Conservation (phyloP, 352 stramenopile genomes). For the Globisporangium spiculum region DNA sequence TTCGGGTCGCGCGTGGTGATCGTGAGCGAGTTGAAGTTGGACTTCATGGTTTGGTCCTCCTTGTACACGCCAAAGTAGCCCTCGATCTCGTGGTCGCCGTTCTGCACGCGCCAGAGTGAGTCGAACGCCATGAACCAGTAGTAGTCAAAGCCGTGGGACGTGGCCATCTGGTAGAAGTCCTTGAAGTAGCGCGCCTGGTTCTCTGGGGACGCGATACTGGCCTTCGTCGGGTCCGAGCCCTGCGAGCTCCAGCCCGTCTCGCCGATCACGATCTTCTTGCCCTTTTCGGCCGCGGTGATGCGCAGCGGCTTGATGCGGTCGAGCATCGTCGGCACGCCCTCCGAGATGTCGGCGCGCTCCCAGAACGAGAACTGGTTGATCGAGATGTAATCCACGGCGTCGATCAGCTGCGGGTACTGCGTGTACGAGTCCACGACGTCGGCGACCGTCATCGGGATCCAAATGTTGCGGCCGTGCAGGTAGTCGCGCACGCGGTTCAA, state of each 20-base stretch:
- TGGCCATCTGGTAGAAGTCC: slow-evolving; percentile 63
- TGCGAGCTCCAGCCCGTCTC: slow-evolving; percentile 66
- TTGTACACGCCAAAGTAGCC: slow-evolving; percentile 63
- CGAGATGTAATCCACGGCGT: slow-evolving; percentile 63
- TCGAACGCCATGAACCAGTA: slow-evolving; percentile 80
- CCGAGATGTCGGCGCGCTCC: slow-evolving; percentile 46
- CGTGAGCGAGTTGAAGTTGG: slow-evolving; percentile 44
- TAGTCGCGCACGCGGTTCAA: slow-evolving; percentile 58
- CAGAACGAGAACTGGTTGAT: slow-evolving; percentile 85
- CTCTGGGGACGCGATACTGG: slow-evolving; percentile 36
- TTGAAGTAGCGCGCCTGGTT: slow-evolving; percentile 68
- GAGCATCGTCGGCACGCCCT: slow-evolving; percentile 45
- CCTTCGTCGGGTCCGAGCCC: slow-evolving; percentile 23
- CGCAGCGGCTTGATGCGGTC: slow-evolving; percentile 55
- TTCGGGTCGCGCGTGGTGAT: slow-evolving; percentile 26
- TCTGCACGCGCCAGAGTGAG: slow-evolving; percentile 47
- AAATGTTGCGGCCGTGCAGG: slow-evolving; percentile 33
- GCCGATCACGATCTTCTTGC: slow-evolving; percentile 64
- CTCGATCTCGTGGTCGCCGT: slow-evolving; percentile 52
- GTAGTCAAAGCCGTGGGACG: slow-evolving; percentile 48
- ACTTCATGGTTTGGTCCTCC: slow-evolving; percentile 51
- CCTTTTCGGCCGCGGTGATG: slow-evolving; percentile 34
- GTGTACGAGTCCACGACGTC: slow-evolving; percentile 75
- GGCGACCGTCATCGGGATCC: slow-evolving; percentile 61
- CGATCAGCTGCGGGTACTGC: slow-evolving; percentile 47